Base-by-base conservation (phyloP, 331 rosid genomes). In the Dryas integrifolia region DNA sequence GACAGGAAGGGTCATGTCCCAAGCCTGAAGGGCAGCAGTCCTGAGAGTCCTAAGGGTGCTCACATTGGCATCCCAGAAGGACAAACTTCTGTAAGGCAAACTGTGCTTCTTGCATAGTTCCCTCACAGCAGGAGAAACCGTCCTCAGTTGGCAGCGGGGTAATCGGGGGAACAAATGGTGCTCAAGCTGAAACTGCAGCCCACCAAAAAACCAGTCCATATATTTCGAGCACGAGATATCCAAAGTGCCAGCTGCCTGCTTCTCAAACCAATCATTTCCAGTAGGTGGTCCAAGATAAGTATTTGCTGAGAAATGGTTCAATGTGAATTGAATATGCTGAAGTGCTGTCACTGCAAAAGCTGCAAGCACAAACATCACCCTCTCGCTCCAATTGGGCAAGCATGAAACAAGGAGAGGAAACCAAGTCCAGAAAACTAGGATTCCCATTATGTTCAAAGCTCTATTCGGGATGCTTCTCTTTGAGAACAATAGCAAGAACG, bases 191-290 rank as follows among this genome's bases (percentile, higher is more conserved):
- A 90, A 90, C 79, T 90, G 96, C 76, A 90, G 79, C 5, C 96
- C 96, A 14, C 92, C 96, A 77, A 60, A 85, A 77, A 85, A 90
- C 96, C 92, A 84, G 41, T 85, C 92, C 96, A 90, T 87, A 41
- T 62, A 72, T 30, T 7, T 30, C 0, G 84, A 82, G 67, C 88
- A 88, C 44, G 74, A 38, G 51, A 88, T 88, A n/a, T 88, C 88
- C 78, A 88, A 56, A 4, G 90, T 88, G 65, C 92, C 92, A 57
- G 77, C 43, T 4, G 96, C 66, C 65, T 89, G 96, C 82, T 88
- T 88, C 86, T 88, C 89, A 21, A 84, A 86, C 93, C 90, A 88
- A 15, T 84, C 90, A 51, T 85, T 84, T 9, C 96, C 96, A 18
- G 46, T 87, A 0, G 96, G 96, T n/a, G 87, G 84, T 14, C 96